Evolutionary conservation across 352 stramenopile genomes (phyloP), one percentile per base, ranked within the genome.

Genomic region (Globisporangium echinulatum): DNA sequence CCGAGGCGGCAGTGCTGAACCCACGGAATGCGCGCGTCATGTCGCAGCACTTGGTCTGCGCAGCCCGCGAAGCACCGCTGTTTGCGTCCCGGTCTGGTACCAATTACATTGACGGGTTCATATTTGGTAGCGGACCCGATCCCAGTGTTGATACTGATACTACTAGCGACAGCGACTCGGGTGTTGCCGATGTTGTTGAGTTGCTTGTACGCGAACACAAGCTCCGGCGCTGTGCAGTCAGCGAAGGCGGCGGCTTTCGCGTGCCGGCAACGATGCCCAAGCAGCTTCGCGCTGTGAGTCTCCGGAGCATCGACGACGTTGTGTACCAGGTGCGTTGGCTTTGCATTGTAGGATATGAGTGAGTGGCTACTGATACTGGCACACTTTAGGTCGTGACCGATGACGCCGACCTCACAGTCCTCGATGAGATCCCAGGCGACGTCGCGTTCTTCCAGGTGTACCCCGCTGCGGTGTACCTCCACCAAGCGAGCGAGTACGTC

Each of bases 31-130:
- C 57, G 19, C 83, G 87, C 11, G 68, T 99, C 1, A 66, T 99
- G 0, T 70, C 82, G 13, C 87, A 96, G 39, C 97, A 99, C 63
- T 64, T 99, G 38, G 61, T 98, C 40, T 99, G 94, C 59, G 96
- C 97, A 39, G 90, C 90, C 3, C 75, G 90, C 37, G 97, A 99
- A 59, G 90, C 85, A 48, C 80, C 95, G 4, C 70, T 99, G 4
- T 95, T 85, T 49, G 87, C 82, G 38, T 62, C 56, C 0, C 75
- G 66, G 15, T 94, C 77, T 3, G 74, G 76, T 8, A 79, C 78
- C 37, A 50, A 64, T 39, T 80, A 86, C 55, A 74, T 95, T 13
- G 84, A 95, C 52, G 60, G 66, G 14, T 89, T 76, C 40, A 56
- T 92, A 6, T 88, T 88, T 49, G 79, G 77, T 11, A 43, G 39